phyloP scores from a whole-genome alignment of 805 yeast species.

The Lipomyces japonicus region DNA sequence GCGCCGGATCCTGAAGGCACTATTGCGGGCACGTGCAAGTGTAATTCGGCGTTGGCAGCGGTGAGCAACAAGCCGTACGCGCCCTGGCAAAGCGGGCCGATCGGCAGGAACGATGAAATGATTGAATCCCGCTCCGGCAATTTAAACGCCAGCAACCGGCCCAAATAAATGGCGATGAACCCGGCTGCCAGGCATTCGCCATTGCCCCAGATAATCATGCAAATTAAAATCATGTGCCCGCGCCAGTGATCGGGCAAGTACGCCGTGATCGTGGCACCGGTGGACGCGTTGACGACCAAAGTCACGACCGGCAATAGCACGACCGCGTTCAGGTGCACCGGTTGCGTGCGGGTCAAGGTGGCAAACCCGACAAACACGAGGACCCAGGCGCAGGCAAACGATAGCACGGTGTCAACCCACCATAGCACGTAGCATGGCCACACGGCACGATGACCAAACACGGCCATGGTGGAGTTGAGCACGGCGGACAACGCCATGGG shows the following conservation, averaged over 20 bases:
- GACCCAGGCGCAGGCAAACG: constrained; percentile 59
- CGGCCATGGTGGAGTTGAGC: constrained; percentile 50
- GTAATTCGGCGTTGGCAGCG: constrained; percentile 43
- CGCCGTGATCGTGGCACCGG: constrained; percentile 56
- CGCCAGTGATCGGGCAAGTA: constrained; percentile 47
- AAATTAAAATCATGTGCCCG: constrained; percentile 51
- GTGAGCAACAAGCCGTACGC: constrained; percentile 60
- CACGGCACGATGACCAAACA: constrained; percentile 46
- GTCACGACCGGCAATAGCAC: constrained; percentile 75
- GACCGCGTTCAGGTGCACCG: constrained; percentile 50
- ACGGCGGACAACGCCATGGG: constrained; percentile 77
- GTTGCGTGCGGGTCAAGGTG: constrained; percentile 39
- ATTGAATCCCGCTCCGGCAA: constrained; percentile 48
- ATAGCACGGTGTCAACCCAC: constrained; percentile 62
- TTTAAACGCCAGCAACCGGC: constrained; percentile 56
- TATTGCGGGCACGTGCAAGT: constrained; percentile 30
- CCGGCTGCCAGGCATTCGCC: constrained; percentile 61
- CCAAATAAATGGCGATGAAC: constrained; percentile 53
- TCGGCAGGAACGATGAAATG: constrained; percentile 63
- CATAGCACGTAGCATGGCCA: constrained; percentile 59
- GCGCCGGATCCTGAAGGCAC: background rate
- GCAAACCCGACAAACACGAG: constrained; percentile 52
- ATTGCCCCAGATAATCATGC: constrained; percentile 62
- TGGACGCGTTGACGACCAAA: constrained; percentile 67
- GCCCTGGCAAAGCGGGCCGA: constrained; percentile 87